Evolutionary conservation across 139 green algal genomes (phyloP).

Genomic region (Chlamydomonas applanata): DNA sequence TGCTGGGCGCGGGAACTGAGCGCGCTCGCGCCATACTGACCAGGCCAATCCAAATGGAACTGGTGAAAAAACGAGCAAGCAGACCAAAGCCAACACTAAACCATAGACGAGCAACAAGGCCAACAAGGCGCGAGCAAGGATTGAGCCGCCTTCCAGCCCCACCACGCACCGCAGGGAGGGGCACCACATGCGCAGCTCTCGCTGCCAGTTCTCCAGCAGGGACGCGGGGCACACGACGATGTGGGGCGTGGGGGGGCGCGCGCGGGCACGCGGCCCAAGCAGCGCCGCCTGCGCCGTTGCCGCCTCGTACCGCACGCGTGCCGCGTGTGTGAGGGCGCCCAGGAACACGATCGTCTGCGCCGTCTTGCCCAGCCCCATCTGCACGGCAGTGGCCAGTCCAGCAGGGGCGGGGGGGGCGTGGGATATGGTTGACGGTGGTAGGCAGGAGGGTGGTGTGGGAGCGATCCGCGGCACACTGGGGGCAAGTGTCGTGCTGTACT

Average conservation of each 20-base stretch:
- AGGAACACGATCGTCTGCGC: slow-evolving; percentile 82
- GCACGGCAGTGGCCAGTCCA: neutral
- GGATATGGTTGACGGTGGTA: too few species aligned
- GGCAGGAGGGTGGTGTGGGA: neutral
- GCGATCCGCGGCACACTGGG: neutral
- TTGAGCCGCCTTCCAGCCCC: too few species aligned
- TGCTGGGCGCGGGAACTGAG: too few species aligned
- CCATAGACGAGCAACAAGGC: neutral
- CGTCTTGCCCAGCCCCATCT: slow-evolving; percentile 85
- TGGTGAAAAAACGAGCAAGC: neutral
- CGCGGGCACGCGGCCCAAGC: neutral
- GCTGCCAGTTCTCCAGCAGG: slow-evolving; percentile 88
- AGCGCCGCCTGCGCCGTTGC: neutral
- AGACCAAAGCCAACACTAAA: neutral
- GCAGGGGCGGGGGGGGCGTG: neutral
- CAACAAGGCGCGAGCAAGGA: neutral
- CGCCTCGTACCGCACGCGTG: neutral
- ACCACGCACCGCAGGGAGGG: slow-evolving; percentile 55
- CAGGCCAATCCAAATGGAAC: too few species aligned
- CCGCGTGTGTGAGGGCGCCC: slow-evolving; percentile 38
- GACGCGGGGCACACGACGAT: slow-evolving; percentile 96
- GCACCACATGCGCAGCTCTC: slow-evolving; percentile 78
- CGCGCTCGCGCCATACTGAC: too few species aligned
- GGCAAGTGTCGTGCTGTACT: neutral
- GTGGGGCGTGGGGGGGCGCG: slow-evolving; percentile 79